Evolutionary conservation across 148 eudicot species (phyloP), one percentile per base, ranked within the genome.

Genomic region (Hydrangea macrophylla): DNA sequence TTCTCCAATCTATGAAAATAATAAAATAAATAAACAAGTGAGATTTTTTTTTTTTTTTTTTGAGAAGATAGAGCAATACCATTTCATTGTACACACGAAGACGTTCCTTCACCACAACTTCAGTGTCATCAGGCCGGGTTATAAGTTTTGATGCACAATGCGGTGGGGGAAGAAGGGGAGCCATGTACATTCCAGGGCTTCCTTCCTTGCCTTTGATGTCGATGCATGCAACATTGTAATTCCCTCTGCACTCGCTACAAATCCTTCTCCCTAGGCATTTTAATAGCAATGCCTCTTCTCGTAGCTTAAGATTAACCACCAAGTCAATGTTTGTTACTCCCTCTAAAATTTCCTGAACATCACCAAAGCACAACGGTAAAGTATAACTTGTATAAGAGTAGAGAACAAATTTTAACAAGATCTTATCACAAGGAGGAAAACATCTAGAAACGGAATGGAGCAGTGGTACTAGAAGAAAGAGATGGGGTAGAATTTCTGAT

Each of bases 241-340:
- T 86, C 18, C 85, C 84, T 55, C 94, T 90, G 75, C 94, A 88
- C 60, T 88, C 79, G 55, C 88, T 84, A 67, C 94, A 88, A 55
- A 80, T 85, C 76, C 94, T 85, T 75, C 94, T 81, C 30, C 94
- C 94, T 28, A 88, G 84, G 66, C 94, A 88, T 78, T 88, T 88
- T 61, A 83, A 88, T 62, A 88, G 56, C 63, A 88, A 71, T 15
- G 88, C 94, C 36, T 86, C 88, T 69, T 88, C 94, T 13, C 78
- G 86, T 24, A 88, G 94, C 78, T 79, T 88, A 58, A 88, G 88
- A 70, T 88, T 88, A 42, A 88, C 70, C 30, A 86, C 94, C 82
- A 88, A 75, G 62, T 86, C 94, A 54, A 88, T 83, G 44, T 88
- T 85, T 36, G 82, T 79, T 35, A 86, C 83, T 48, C 83, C 86